Conservation (phyloP, 345 rosid genomes). For the Salix udensis region DNA sequence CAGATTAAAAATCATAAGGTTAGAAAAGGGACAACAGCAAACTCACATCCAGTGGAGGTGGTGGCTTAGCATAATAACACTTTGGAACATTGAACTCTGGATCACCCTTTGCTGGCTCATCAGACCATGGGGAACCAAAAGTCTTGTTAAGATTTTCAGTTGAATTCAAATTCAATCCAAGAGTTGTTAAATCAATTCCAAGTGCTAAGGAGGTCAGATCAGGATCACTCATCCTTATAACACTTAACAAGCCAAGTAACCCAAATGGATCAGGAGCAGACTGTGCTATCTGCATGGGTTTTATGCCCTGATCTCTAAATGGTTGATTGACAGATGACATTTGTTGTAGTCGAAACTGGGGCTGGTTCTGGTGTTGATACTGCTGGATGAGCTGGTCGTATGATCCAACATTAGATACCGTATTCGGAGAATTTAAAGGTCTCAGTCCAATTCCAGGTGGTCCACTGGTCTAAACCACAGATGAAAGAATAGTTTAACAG, state of each 20-base stretch:
- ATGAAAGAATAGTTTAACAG: neutral
- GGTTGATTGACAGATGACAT: conserved; percentile 82
- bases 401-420: conserved; percentile 60
- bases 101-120: conserved; percentile 91
- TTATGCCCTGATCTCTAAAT: conserved; percentile 79
- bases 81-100: conserved; percentile 87
- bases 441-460: conserved; percentile 84
- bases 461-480: conserved; percentile 61
- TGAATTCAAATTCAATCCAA: conserved; percentile 90
- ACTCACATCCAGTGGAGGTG: conserved; percentile 71
- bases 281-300: conserved; percentile 56
- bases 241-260: conserved; percentile 73
- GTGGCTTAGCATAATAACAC: conserved; percentile 87
- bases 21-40: conserved; percentile 8
- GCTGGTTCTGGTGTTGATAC: conserved; percentile 77
- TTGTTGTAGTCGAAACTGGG: conserved; percentile 88
- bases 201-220: conserved; percentile 77
- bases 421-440: conserved; percentile 71
- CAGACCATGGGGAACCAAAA: conserved; percentile 99
- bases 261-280: conserved; percentile 77
- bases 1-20: neutral
- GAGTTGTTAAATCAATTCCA: conserved; percentile 90
- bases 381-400: conserved; percentile 88
- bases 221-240: conserved; percentile 73
- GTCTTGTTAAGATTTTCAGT: conserved; percentile 88